These are phyloP conservation scores for Ophiostoma piceae DNA, from an alignment of 2,329 filamentous ascomycete genomes.

Conservation along the genomic window DNA sequence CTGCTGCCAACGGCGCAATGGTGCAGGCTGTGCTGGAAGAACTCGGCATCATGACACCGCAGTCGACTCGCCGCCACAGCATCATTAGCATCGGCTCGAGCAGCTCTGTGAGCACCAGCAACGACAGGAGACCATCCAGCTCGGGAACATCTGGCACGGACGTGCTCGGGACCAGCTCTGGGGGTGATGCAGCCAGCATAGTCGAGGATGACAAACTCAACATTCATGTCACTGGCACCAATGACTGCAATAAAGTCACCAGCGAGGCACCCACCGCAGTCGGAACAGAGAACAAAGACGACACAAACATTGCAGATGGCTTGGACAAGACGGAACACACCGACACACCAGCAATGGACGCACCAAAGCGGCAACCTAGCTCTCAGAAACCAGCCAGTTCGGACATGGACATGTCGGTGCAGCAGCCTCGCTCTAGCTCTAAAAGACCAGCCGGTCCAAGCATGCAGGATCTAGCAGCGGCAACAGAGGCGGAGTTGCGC, in stretches of 20 bases:
- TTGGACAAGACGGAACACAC: not conserved
- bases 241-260: not conserved
- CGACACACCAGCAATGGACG: not conserved
- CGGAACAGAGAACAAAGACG: not conserved
- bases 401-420: not conserved
- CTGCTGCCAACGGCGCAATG: constrained; percentile 14
- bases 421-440: not conserved
- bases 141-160: not conserved
- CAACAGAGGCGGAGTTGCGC: not conserved
- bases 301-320: not conserved
- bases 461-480: not conserved
- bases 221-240: not conserved
- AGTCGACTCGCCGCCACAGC: not conserved
- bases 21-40: constrained; percentile 10
- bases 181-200: not conserved
- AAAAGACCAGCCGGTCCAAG: constrained; percentile 1
- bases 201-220: not conserved
- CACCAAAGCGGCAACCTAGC: not conserved
- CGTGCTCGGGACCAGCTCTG: not conserved
- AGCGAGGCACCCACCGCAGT: not conserved
- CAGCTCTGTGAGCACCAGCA: not conserved
- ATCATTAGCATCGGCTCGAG: not conserved
- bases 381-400: not conserved
- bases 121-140: not conserved
- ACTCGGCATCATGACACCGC: not conserved